Evolutionary conservation across 2,329 filamentous ascomycete species (phyloP).

Genomic region (Ceratocystiopsis brevicomis): DNA sequence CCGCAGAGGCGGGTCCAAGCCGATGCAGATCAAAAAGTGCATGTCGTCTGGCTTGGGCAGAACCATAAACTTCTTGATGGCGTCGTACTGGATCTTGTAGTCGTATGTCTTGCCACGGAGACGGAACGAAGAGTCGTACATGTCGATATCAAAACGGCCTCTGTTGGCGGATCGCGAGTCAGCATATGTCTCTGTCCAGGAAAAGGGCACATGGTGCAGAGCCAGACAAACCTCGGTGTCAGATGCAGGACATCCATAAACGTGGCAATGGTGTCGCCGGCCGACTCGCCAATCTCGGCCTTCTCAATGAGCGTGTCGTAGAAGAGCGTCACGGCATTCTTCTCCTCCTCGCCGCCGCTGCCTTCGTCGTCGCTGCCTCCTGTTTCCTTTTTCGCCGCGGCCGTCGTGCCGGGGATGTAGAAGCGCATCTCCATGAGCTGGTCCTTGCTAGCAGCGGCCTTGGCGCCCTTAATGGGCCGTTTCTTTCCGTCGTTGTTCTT

Average conservation of each 20-base stretch:
- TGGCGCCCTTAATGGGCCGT: slow-evolving; percentile 62
- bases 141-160: slow-evolving; percentile 98
- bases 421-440: slow-evolving; percentile 98
- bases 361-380: slow-evolving; percentile 51
- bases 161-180: too few relatives aligned
- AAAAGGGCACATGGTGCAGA: too few relatives aligned
- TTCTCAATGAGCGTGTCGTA: slow-evolving; percentile 97
- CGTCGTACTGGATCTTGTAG: slow-evolving; percentile 98
- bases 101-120: slow-evolving; percentile 98
- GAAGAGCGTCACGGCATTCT: slow-evolving; percentile 91
- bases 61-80: slow-evolving; percentile 97
- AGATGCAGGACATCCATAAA: slow-evolving; percentile 95
- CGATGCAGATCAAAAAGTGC: slow-evolving; percentile 86
- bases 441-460: slow-evolving; percentile 73
- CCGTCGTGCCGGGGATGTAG: slow-evolving; percentile 84
- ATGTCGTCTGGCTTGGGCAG: slow-evolving; percentile 96
- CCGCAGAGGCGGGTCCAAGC: slow-evolving; percentile 81
- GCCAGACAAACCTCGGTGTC: slow-evolving; percentile 45
- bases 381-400: slow-evolving; percentile 48
- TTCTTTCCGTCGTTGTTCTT: slow-evolving; percentile 50
- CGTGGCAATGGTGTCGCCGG: slow-evolving; percentile 94
- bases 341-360: slow-evolving; percentile 55
- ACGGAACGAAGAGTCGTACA: slow-evolving; percentile 96
- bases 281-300: slow-evolving; percentile 95
- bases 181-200: too few relatives aligned